Evolutionary conservation across 2,329 filamentous ascomycete species (phyloP).

Genomic region (Trichophyton schoenleinii): DNA sequence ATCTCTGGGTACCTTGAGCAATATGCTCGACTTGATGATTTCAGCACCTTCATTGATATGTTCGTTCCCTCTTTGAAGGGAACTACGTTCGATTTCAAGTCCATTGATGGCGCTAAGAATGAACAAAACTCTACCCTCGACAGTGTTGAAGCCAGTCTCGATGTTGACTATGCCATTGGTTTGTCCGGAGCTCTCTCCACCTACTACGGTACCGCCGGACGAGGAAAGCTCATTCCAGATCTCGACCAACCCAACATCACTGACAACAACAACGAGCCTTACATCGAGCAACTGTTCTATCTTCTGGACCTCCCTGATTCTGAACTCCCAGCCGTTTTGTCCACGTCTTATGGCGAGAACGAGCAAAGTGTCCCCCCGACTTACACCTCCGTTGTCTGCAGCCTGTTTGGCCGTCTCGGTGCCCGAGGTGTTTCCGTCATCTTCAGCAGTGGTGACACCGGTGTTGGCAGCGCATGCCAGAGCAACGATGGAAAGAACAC

Average conservation of each 20-base stretch:
- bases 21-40: constrained; percentile 42
- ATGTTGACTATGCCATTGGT: constrained; percentile 48
- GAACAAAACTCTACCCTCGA: constrained; percentile 36
- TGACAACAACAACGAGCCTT: constrained; percentile 51
- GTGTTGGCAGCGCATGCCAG: constrained; percentile 44
- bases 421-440: constrained; percentile 56
- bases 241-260: constrained; percentile 27
- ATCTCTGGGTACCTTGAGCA: constrained; percentile 41
- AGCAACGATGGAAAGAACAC: constrained; percentile 43
- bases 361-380: constrained; percentile 48
- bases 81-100: constrained; percentile 44
- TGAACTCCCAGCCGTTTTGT: constrained; percentile 50
- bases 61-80: constrained; percentile 44
- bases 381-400: constrained; percentile 52
- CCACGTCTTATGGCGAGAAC: constrained; percentile 58
- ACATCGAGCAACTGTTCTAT: constrained; percentile 50
- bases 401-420: constrained; percentile 51
- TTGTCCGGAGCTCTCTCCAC: constrained; percentile 43
- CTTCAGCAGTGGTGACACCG: constrained; percentile 50
- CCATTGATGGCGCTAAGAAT: constrained; percentile 45
- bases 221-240: constrained; percentile 40
- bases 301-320: constrained; percentile 46
- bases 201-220: constrained; percentile 49
- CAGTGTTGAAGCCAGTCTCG: constrained; percentile 49
- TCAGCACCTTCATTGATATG: constrained; percentile 42